Base-by-base conservation (phyloP, 768 basidiomycete genomes). In the Psilocybe sp. region DNA sequence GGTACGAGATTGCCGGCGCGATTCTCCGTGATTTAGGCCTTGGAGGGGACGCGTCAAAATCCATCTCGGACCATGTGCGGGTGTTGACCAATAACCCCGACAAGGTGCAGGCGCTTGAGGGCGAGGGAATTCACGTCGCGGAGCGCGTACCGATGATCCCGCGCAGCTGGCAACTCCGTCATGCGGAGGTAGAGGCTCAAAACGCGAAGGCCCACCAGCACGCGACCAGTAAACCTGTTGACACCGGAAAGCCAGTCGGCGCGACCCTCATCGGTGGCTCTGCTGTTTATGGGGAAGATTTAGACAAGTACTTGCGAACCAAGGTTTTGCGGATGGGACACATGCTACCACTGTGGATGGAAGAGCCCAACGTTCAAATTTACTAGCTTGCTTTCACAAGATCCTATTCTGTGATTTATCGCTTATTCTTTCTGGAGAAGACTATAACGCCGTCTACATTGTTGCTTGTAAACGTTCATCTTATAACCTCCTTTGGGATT, bases 261-360 rank as follows among this genome's bases (percentile, higher is more conserved):
- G 87, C 84, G 8, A 89, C 90, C 37, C 76, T 93, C 68, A 85
- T 94, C 37, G 92, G 92, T 4, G 87, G 84, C 9, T 81, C 85
- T 13, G 78, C 79, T 23, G 87, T 87, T 8, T 71, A 84, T 47
- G 91, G 93, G 1, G 81, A 82, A 49, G 97, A 99, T 62, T 67
- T 99, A 60, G 93, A 98, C 61, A 92, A 88, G 70, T 99, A 99
- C 66, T 69, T 99, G 60, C 81, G 89, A 65, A 98, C 97, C 35
- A 99, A 99, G 67, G 85, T 98, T n/a, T 71, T 92, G 64, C 79
- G 88, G 52, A 99, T 99, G 97, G 97, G 97, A 11, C 97, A 99
- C 65, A 85, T 96, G 73, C 72, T 97, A 20, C 82, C 86, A 31
- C 62, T 87, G 46, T 74, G 71, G 73, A 64, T 75, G 63, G 72